phyloP scores from a whole-genome alignment of 2,329 filamentous ascomycete species.

The Keithomyces neogunnii region DNA sequence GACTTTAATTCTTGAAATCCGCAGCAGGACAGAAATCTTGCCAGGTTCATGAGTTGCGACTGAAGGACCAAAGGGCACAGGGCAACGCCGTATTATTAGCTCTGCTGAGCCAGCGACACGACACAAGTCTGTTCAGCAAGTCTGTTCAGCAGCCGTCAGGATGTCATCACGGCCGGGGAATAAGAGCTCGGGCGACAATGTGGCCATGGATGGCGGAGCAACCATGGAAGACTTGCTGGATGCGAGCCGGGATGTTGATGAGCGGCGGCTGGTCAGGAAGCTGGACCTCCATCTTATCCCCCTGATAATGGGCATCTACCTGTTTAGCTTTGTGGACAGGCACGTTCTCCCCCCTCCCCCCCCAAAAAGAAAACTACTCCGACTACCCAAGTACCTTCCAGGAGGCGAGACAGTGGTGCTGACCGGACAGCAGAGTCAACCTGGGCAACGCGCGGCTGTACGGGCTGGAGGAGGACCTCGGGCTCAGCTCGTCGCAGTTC shows the following conservation, averaged over 20 bases:
- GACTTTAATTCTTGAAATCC: too few species aligned
- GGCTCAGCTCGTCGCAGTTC: conserved; percentile 54
- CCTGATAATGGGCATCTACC: conserved; percentile 60
- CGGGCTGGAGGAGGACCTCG: conserved; percentile 53
- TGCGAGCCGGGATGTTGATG: conserved; percentile 15
- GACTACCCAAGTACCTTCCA: neutral
- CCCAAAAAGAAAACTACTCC: neutral
- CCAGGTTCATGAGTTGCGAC: too few species aligned
- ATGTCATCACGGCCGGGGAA: neutral
- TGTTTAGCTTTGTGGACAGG: conserved; percentile 69
- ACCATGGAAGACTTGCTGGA: conserved; percentile 11
- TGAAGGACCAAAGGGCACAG: too few species aligned
- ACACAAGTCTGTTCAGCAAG: neutral
- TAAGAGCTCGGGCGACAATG: neutral
- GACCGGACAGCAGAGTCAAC: conserved; percentile 43
- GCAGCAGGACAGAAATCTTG: too few species aligned
- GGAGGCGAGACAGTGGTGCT: too few species aligned
- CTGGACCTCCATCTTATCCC: conserved; percentile 57
- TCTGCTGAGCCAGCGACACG: neutral
- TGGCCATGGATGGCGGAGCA: neutral
- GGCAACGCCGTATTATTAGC: too few species aligned
- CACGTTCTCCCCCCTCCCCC: conserved; percentile 22
- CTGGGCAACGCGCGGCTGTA: conserved; percentile 66
- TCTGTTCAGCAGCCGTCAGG: too few species aligned
- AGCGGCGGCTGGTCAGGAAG: conserved; percentile 54